Base-by-base conservation (phyloP, 768 basidiomycete genomes). In the Gloeophyllum trabeum region DNA sequence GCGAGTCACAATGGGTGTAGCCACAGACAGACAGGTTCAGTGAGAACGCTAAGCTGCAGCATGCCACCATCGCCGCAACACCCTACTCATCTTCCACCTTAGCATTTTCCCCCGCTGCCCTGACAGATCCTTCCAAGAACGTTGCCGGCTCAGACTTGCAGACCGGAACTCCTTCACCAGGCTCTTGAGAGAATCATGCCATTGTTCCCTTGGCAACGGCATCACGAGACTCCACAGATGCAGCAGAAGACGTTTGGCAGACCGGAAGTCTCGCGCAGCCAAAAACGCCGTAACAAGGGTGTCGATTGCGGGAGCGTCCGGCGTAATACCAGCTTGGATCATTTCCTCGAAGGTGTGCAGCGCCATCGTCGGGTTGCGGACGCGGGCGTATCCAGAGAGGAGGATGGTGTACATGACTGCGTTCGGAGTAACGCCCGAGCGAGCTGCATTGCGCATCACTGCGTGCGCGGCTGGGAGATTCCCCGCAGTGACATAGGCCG, bases 391-490 rank as follows among this genome's bases (percentile, higher is more conserved):
- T 2, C 82, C 87, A 25, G 69, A 65, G 49, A 92, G 79, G 46
- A 92, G 69, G 46, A 81, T 77, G 20, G 87, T 89, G 64, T 78
- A 84, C 70, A 85, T 75, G 35, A 79, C 70, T 16, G 74, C 67
- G 48, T 79, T 76, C 18, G 79, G 73, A 19, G 63, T 57, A 45
- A 81, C 55, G 20, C 77, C 75, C 4, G 68, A 64, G 30, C 62
- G 58, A 30, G 55, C 51, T 21, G 77, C 73, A 14, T 73, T 59
- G 45, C 59, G 61, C 64, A 92, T 69, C 34, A 78, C 61, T 40
- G 66, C 64, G 43, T 68, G 57, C 20, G 86, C 83, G 16, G 64
- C 65, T 12, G 58, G 52, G 47, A 81, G 62, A 56, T 88, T 68
- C n/a, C 83, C 84, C 1, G 59, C 57, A 3, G 60, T 64, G 14